phyloP scores from a whole-genome alignment of 345 rosid species.

The Bruguiera gymnorhiza region DNA sequence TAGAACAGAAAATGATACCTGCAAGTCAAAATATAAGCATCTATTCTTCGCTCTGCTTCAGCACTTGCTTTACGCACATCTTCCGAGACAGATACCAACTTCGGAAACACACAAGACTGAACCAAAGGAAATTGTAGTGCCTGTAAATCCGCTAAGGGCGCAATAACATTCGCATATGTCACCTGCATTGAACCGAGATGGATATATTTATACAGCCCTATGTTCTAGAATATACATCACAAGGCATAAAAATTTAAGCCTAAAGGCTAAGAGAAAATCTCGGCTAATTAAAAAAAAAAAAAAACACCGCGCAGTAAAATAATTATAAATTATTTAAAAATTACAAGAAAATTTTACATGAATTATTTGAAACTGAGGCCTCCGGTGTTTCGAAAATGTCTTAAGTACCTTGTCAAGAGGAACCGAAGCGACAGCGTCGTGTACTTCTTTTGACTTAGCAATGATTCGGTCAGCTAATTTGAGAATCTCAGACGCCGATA shows the following conservation, averaged over 20 bases:
- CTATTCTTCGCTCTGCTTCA: slow-evolving; percentile 75
- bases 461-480: slow-evolving; percentile 61
- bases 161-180: slow-evolving; percentile 60
- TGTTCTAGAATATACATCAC: too few relatives aligned
- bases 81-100: slow-evolving; percentile 55
- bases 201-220: too few relatives aligned
- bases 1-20: slow-evolving; percentile 42
- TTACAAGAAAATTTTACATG: too few relatives aligned
- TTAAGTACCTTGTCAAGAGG: slow-evolving; percentile 66
- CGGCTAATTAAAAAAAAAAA: not conserved
- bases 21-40: slow-evolving; percentile 57
- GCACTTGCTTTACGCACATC: slow-evolving; percentile 72
- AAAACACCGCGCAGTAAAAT: not conserved
- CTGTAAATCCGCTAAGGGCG: slow-evolving; percentile 72
- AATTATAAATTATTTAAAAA: too few relatives aligned
- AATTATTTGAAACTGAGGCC: too few relatives aligned
- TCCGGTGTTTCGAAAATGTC: too few relatives aligned
- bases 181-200: slow-evolving; percentile 42
- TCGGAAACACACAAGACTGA: slow-evolving; percentile 73
- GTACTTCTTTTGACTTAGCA: slow-evolving; percentile 63
- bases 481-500: slow-evolving; percentile 69
- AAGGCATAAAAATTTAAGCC: too few relatives aligned
- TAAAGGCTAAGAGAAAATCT: not conserved
- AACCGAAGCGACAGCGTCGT: slow-evolving; percentile 69
- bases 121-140: slow-evolving; percentile 65